Percentiles rank a stretch among this genome's conserved stretches.
phyloP scores from a whole-genome alignment of 441 rosid species.

The Erodium moschatum region DNA sequence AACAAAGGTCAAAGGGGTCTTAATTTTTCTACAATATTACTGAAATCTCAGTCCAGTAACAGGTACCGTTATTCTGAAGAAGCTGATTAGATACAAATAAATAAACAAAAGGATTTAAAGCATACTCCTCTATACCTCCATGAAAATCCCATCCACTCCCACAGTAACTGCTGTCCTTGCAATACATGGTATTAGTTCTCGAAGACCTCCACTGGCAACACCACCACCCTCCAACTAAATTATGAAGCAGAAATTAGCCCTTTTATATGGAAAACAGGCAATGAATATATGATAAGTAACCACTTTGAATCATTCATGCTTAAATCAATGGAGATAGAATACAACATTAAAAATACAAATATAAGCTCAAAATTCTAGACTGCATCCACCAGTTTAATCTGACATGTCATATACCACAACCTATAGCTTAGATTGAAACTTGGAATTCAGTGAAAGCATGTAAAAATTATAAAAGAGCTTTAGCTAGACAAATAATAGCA shows the following conservation, averaged over 20 bases:
- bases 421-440: constrained; percentile 1
- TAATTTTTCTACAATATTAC: no score
- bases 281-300: background rate
- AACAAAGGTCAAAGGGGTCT: no score
- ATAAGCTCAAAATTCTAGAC: no score
- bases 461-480: background rate
- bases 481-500: background rate
- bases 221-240: background rate
- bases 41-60: no score
- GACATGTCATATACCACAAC: background rate
- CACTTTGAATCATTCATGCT: no score
- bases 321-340: no score
- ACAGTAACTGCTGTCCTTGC: constrained; percentile 93
- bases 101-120: background rate
- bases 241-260: constrained; percentile 12
- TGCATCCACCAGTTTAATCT: no score
- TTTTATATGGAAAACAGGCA: constrained; percentile 11
- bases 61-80: no score
- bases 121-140: constrained; percentile 58
- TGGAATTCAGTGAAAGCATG: background rate
- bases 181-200: constrained; percentile 89
- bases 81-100: no score
- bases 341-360: no score
- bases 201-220: constrained; percentile 88
- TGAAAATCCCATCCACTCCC: constrained; percentile 91